A percentile compares a stretch with the other conserved stretches of the same genome.
Conservation (phyloP, 108 stramenopile genomes). For the Cyclostephanos tholiformis region DNA sequence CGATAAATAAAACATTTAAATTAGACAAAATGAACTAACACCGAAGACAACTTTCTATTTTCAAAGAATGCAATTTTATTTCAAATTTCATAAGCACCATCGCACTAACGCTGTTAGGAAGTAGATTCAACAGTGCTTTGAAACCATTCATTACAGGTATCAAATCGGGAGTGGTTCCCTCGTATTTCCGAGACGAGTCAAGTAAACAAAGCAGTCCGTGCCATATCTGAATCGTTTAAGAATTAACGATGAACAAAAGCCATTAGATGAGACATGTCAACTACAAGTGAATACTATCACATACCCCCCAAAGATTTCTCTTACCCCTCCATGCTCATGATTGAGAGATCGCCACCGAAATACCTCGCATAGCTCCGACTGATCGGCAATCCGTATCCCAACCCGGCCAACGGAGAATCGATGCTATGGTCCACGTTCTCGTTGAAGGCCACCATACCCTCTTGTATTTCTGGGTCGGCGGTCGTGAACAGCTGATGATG, state of each 20-base stretch:
- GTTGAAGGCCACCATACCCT: conserved; percentile 70
- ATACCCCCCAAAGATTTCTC: not conserved
- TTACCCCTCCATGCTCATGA: conserved; percentile 98
- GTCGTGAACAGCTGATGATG: conserved; percentile 76
- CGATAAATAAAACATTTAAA: too few relatives aligned
- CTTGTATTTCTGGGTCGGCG: conserved; percentile 85
- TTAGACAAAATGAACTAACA: too few relatives aligned
- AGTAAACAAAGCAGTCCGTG: conserved; percentile 97
- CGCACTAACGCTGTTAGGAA: too few relatives aligned
- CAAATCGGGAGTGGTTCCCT: conserved; percentile 86
- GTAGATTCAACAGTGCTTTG: too few relatives aligned
- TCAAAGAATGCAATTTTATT: too few relatives aligned
- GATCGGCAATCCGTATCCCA: conserved; percentile 98
- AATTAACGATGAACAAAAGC: not conserved
- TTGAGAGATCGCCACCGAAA: conserved; percentile 97
- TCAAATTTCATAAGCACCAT: too few relatives aligned
- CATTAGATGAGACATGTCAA: not conserved
- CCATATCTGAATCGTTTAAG: conserved; percentile 61
- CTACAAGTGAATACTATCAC: not conserved
- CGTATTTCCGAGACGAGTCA: conserved; percentile 82
- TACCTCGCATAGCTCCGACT: conserved; percentile 94
- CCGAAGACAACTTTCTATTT: too few relatives aligned
- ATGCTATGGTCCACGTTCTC: conserved; percentile 86
- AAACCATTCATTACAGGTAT: conserved; percentile 1
- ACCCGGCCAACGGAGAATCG: conserved; percentile 95